Evolutionary conservation across 116 monocot genomes (phyloP).

Genomic region (Posidonia oceanica): DNA sequence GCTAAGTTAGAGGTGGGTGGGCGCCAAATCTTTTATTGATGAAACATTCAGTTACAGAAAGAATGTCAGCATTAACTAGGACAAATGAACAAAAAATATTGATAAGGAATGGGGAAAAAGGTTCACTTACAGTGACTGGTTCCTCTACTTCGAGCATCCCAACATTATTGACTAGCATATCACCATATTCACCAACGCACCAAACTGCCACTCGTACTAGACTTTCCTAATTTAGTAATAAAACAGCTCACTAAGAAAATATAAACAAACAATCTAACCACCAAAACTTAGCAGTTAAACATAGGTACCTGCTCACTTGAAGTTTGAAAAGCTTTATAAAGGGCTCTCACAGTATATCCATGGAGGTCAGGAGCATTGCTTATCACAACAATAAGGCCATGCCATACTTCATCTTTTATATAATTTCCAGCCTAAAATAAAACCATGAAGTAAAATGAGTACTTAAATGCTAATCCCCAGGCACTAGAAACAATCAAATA

Average conservation of each 20-base stretch:
- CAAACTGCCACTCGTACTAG: slow-evolving; percentile 87
- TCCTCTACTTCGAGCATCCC: slow-evolving; percentile 71
- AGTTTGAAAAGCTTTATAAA: slow-evolving; percentile 72
- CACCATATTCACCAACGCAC: slow-evolving; percentile 99
- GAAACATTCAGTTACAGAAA: not conserved
- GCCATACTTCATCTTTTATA: slow-evolving; percentile 95
- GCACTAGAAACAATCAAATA: too few species aligned
- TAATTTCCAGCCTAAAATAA: slow-evolving; percentile 69
- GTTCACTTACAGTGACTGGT: slow-evolving; percentile 73
- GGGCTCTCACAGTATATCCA: slow-evolving; percentile 91
- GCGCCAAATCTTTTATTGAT: too few species aligned
- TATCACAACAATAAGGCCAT: slow-evolving; percentile 87
- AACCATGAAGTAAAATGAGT: slow-evolving; percentile 2
- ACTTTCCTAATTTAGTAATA: slow-evolving; percentile 39
- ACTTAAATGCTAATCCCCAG: not conserved
- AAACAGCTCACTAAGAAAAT: slow-evolving; percentile 1
- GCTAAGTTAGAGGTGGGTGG: too few species aligned
- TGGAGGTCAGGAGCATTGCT: slow-evolving; percentile 94
- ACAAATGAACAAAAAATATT: not conserved
- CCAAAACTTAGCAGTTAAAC: not conserved
- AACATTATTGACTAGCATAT: slow-evolving; percentile 78
- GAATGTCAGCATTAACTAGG: not conserved
- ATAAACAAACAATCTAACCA: not conserved
- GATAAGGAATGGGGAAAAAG: not conserved
- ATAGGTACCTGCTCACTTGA: slow-evolving; percentile 65